A percentile compares a stretch with the other conserved stretches of the same genome.
These are phyloP conservation scores for Eragrostis tef DNA, from an alignment of 202 grass and related monocot genomes.

Conservation along the genomic window DNA sequence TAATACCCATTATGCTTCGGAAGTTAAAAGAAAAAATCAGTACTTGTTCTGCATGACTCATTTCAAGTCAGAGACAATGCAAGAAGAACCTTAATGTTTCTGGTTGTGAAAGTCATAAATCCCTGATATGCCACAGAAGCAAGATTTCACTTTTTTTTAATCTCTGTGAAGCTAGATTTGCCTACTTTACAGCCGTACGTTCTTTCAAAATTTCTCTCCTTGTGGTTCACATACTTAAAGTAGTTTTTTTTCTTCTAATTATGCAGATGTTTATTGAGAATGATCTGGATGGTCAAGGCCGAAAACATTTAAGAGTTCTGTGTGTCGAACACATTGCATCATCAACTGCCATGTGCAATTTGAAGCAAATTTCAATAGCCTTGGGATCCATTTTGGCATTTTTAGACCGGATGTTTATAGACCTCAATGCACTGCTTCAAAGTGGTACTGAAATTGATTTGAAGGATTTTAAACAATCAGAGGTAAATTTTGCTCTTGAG, in stretches of 20 bases:
- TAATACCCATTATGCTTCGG: neutral
- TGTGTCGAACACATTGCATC: constrained; percentile 58
- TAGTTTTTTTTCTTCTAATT: neutral
- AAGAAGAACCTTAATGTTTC: constrained; percentile 12
- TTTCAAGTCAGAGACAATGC: neutral
- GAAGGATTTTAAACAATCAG: constrained; percentile 48
- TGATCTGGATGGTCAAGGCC: constrained; percentile 48
- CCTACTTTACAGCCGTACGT: neutral
- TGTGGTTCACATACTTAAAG: neutral
- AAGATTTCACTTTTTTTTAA: constrained; percentile 32
- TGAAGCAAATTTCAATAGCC: constrained; percentile 54
- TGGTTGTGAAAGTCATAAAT: neutral
- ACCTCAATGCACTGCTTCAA: constrained; percentile 64
- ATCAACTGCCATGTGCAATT: constrained; percentile 52
- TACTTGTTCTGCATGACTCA: constrained; percentile 6
- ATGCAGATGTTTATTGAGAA: constrained; percentile 74
- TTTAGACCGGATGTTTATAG: constrained; percentile 59
- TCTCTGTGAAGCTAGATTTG: neutral
- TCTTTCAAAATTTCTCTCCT: neutral
- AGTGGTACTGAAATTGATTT: constrained; percentile 50
- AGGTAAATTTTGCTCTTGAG: constrained; percentile 38
- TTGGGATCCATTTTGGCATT: constrained; percentile 53
- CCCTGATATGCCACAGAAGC: neutral
- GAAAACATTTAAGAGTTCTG: constrained; percentile 64
- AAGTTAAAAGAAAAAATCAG: neutral